Evolutionary conservation across 495 filamentous ascomycete genomes (phyloP), one percentile per base, ranked within the genome.

Genomic region (Cenococcum geophilum): DNA sequence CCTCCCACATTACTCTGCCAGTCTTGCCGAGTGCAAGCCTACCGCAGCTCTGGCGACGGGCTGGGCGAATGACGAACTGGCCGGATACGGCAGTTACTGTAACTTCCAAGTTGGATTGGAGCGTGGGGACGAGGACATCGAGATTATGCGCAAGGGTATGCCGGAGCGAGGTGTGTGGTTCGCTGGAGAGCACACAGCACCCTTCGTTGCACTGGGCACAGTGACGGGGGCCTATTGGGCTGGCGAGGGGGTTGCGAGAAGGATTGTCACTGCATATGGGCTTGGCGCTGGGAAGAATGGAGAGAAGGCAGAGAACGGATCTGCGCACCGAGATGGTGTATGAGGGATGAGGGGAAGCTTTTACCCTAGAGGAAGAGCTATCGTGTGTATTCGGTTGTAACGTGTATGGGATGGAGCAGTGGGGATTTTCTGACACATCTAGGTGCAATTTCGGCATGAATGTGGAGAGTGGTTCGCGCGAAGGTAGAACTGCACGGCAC

Each of bases 151-250:
- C 34, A 74, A 80, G 1, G 92, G 91, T 1, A 74, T 88, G 47
- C 78, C 82, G 4, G 83, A 81, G 12, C 78, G 88, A 18, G 83
- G 86, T 0, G 64, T 97, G 4, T 98, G 92, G 92, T 82, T 97
- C 65, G 93, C 92, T 0, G 92, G 92, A 0, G 92, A 98, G 73
- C 93, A 97, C 75, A 96, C 92, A 27, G 84, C 90, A 25, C 92
- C 92, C 27, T 95, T 96, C 73, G 83, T 92, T 20, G 89, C 88
- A 16, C 71, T 95, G 54, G 92, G 92, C 0, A 96, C 91, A 8
- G 87, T 84, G 11, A 92, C 89, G 1, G 92, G 92, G 1, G 92
- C 92, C 11, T 97, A 90, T 63, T 95, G 89, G 91, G 91, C 89
- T 71, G 92, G 92, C 0, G 89, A 97, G 74, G 79, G 79, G 5